These are phyloP conservation scores for Sphaceloma murrayae DNA, from an alignment of 2,329 filamentous ascomycete species.

Conservation along the genomic window DNA sequence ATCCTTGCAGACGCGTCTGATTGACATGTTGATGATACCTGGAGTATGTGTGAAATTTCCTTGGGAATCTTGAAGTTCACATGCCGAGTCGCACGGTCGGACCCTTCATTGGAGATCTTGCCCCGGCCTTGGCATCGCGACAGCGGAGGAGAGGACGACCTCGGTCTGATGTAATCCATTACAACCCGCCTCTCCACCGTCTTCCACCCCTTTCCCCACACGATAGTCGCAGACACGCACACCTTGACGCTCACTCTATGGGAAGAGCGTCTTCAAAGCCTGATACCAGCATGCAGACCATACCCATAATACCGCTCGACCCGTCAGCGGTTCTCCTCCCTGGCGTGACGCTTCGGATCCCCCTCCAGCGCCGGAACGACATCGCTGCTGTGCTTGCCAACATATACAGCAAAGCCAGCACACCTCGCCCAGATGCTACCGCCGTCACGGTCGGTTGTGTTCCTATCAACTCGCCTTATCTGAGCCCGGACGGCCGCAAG, in stretches of 20 bases:
- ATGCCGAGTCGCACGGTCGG: neutral
- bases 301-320: constrained; percentile 76
- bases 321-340: constrained; percentile 75
- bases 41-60: too few species aligned
- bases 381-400: constrained; percentile 79
- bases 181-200: constrained; percentile 1
- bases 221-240: too few species aligned
- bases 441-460: constrained; percentile 78
- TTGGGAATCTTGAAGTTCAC: too few species aligned
- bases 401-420: constrained; percentile 67
- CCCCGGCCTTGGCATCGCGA: constrained; percentile 1
- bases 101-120: neutral
- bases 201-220: constrained; percentile 5
- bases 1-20: neutral
- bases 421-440: constrained; percentile 52
- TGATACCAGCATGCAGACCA: neutral
- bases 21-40: constrained; percentile 1
- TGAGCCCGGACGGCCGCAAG: constrained; percentile 65
- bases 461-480: constrained; percentile 65
- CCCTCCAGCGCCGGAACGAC: constrained; percentile 74
- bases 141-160: neutral
- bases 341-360: constrained; percentile 73
- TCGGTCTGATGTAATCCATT: constrained; percentile 14
- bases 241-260: constrained; percentile 17
- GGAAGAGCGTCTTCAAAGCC: constrained; percentile 14